Evolutionary conservation across 2,329 filamentous ascomycete species (phyloP), one percentile per base, ranked within the genome.

Genomic region (Fusarium anthophilum): DNA sequence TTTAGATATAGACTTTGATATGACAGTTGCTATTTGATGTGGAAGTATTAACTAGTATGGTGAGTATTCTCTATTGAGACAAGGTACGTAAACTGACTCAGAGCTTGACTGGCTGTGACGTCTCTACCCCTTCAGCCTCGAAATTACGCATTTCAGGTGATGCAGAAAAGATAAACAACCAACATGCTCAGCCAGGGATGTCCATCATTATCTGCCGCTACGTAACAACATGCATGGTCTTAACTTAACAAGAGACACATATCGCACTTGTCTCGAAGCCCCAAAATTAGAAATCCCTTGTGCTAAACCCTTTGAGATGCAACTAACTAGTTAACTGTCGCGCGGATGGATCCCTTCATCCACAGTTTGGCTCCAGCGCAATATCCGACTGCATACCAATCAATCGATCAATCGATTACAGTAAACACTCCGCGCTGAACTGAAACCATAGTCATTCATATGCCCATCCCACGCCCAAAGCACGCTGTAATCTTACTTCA

Each of bases 331-430:
- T 17, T 44, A 73, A 73, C 30, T 44, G 26, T 26, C n/a, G 32
- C 69, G 59, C 66, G 66, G 67, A 70, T 51, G 66, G 67, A 70
- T 51, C 53, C 66, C 47, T 66, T 66, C 67, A 70, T 70, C 67
- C 67, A 66, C 66, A 70, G 37, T n/a, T 54, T 61, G 58, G 67
- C 67, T 61, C 71, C 71, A 73, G 58, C 41, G 66, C 54, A 74
- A 73, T 72, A 69, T 73, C 71, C 72, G 63, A 44, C 63, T 68
- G 48, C 70, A 72, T 74, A 37, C 72, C 72, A 74, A 72, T 62
- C 63, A 74, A 45, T 41, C 28, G 50, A 26, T 28, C 63, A 47
- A 58, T 58, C 48, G 37, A 54, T 54, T 55, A 56, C 59, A 72
- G 54, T 64, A 56, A 64, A 59, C 37, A 63, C 48, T 55, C 58